Conservation (phyloP, 345 rosid species). For the Cardamine chenopodiifolia region DNA sequence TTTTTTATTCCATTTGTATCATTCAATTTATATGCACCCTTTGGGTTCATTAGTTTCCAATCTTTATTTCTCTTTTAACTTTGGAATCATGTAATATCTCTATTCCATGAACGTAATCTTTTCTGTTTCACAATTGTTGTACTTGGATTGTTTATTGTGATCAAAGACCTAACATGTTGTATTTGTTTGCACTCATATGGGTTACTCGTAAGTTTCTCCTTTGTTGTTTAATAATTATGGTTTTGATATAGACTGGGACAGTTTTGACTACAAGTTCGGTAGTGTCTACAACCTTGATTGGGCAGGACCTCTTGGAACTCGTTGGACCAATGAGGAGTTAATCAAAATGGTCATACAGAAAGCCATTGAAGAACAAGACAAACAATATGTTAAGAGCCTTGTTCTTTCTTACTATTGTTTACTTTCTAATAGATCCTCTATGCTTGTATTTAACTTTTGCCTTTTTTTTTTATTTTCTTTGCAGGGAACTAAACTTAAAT, state of each 20-base stretch:
- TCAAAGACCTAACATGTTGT: no score
- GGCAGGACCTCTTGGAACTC: not conserved
- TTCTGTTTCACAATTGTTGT: no score
- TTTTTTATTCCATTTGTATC: no score
- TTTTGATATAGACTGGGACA: slow-evolving; percentile 20
- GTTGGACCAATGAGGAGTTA: not conserved
- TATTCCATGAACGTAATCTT: no score
- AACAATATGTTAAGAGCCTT: not conserved
- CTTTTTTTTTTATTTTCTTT: not conserved
- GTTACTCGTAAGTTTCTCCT: no score
- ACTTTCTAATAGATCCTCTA: not conserved
- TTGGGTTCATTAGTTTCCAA: no score
- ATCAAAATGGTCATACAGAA: not conserved
- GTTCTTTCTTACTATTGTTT: not conserved
- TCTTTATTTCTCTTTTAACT: no score
- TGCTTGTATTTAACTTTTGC: not conserved
- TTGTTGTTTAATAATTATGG: no score
- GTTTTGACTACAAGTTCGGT: not conserved
- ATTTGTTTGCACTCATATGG: no score
- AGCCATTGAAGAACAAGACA: slow-evolving; percentile 1
- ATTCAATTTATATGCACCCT: no score
- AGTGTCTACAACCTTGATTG: not conserved
- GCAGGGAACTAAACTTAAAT: not conserved
- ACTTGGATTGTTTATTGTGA: no score
- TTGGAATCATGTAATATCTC: no score